A percentile compares a stretch with the other conserved stretches of the same genome.
Conservation (phyloP, 1,139 yeast genomes). For the Kodamaea alishanica region DNA sequence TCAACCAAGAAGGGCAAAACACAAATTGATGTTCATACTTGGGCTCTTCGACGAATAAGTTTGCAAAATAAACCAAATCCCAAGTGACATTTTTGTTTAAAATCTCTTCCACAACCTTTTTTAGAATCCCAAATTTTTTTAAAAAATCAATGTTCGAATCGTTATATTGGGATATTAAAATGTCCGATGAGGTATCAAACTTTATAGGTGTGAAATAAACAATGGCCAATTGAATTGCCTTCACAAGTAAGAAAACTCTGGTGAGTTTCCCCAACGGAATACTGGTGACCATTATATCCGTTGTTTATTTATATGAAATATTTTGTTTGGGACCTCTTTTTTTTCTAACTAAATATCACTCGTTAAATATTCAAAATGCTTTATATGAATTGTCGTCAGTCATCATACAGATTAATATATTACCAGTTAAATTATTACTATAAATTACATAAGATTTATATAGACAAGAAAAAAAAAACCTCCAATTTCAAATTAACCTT, state of each 20-base stretch:
- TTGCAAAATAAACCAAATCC: conserved; percentile 81
- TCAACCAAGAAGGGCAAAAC: conserved; percentile 77
- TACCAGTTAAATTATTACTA: not conserved
- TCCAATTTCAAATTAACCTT: not conserved
- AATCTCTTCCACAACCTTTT: conserved; percentile 12
- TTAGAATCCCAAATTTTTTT: conserved; percentile 1
- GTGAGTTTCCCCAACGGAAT: conserved; percentile 10
- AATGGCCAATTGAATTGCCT: conserved; percentile 28
- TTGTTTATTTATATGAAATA: too few relatives aligned
- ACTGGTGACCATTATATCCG: too few relatives aligned
- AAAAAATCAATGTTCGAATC: conserved; percentile 7
- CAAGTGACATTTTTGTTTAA: conserved; percentile 62
- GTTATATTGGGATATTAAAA: conserved; percentile 17
- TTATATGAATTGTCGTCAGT: not conserved
- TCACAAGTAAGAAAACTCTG: conserved; percentile 23
- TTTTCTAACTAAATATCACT: too few relatives aligned
- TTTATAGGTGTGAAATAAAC: conserved; percentile 32
- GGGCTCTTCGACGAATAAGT: conserved; percentile 49
- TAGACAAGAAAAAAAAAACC: not conserved
- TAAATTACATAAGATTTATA: not conserved
- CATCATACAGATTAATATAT: not conserved
- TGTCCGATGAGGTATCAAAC: conserved; percentile 40
- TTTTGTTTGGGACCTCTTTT: too few relatives aligned
- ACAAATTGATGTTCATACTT: conserved; percentile 86
- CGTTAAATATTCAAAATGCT: too few relatives aligned